Base-by-base conservation (phyloP, 1,284 basidiomycete species). In the Rhodotorula sp. region DNA sequence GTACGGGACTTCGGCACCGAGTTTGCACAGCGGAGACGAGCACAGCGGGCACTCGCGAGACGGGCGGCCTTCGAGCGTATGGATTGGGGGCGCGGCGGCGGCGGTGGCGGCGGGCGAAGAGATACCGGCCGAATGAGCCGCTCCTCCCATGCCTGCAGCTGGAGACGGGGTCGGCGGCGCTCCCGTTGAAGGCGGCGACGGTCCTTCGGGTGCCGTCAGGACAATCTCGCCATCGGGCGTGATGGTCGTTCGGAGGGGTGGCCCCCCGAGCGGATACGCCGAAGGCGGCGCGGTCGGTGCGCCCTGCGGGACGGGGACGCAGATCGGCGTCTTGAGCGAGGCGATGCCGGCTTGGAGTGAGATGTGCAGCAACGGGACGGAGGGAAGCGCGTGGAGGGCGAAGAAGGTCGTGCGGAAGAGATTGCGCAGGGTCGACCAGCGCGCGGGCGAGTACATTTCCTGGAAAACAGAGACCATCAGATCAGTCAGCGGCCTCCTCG, bases 31-130 rank as follows among this genome's bases (percentile, higher is more conserved):
- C 20, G 89, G 87, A 3, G 80, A 78, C 7, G 86, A 80, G 75
- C 96, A 99, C 6, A 92, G 89, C 0, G 96, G 96, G 80, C 96
- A 99, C 80, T 97, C 91, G 31, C 90, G 62, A n/a, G 76, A 69
- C 31, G 77, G 71, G 6, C 56, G 20, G 14, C 69, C 72, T 56
- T 79, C 79, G n/a, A 72, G 48, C n/a, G 72, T 64, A 51, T 64
- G 71, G 18, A 63, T 48, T 23, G 57, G 52, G 15, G 56, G 57
- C 10, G 20, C 31, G 20, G 47, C 26, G 12, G 48, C n/a, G 10
- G 29, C 20, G 8, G 29, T 21, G 12, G 21, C 31, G 31, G 48
- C 29, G 6, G 60, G 29, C 8, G 57, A 21, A 23, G 43, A 12
- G 14, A n/a, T 21, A 18, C 48, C 29, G 26, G 47, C 21, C 23